Conservation (phyloP, 768 basidiomycete genomes). For the Gelatoporia subvermispora region DNA sequence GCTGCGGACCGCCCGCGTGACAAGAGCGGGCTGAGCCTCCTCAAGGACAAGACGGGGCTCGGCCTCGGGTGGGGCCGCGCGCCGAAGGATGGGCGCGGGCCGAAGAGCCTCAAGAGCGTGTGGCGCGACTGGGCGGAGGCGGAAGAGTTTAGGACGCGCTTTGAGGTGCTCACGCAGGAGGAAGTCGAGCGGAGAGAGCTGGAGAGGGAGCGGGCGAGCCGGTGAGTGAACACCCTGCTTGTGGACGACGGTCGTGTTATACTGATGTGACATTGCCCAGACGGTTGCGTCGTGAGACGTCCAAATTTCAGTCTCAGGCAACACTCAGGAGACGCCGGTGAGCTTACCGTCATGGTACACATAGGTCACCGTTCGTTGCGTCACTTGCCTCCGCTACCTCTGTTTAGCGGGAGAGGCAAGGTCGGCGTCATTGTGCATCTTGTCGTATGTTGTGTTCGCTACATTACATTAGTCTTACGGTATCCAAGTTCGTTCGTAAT, state of each 20-base stretch:
- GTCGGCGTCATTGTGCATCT: too few species aligned
- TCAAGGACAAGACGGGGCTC: slow-evolving; percentile 81
- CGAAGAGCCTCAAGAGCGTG: slow-evolving; percentile 77
- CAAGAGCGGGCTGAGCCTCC: slow-evolving; percentile 46
- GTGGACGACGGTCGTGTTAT: slow-evolving; percentile 1
- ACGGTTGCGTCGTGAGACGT: slow-evolving; percentile 60
- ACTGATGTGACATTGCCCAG: slow-evolving; percentile 24
- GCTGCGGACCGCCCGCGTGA: slow-evolving; percentile 36
- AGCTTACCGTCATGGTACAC: neutral
- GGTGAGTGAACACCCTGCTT: slow-evolving; percentile 36
- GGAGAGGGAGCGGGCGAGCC: slow-evolving; percentile 79
- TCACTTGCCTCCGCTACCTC: too few species aligned
- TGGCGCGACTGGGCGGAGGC: slow-evolving; percentile 96
- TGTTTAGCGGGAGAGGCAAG: too few species aligned
- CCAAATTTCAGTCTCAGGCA: slow-evolving; percentile 49
- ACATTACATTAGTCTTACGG: too few species aligned
- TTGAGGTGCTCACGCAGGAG: slow-evolving; percentile 83
- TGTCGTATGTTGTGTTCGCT: too few species aligned
- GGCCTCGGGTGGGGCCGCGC: slow-evolving; percentile 74
- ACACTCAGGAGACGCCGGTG: slow-evolving; percentile 2
- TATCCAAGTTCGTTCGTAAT: too few species aligned
- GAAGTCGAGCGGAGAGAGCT: slow-evolving; percentile 89
- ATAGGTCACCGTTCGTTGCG: too few species aligned
- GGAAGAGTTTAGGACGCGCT: slow-evolving; percentile 83
- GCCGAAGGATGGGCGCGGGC: slow-evolving; percentile 74